Percentiles rank a stretch among this genome's conserved stretches.
phyloP scores from a whole-genome alignment of 257 asterid genomes.

The Eustoma russellianum region DNA sequence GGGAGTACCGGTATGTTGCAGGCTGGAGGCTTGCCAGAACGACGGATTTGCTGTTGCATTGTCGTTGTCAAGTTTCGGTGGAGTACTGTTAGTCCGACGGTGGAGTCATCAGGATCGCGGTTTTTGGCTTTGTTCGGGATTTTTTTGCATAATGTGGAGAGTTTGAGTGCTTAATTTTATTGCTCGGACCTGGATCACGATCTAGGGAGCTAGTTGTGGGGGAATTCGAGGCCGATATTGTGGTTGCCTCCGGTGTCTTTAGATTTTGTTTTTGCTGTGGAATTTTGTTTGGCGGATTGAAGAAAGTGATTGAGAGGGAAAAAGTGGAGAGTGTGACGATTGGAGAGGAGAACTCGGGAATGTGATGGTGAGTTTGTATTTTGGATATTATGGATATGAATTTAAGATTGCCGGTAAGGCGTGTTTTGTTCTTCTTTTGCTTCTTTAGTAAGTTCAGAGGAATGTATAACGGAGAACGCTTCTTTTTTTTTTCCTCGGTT shows the following conservation, averaged over 20 bases:
- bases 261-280: neutral
- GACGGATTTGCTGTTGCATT: slow-evolving; percentile 14
- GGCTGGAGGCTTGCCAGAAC: slow-evolving; percentile 15
- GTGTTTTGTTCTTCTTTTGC: slow-evolving; percentile 1
- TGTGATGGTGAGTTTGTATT: slow-evolving; percentile 65
- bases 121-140: slow-evolving; percentile 32
- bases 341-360: slow-evolving; percentile 36
- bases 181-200: slow-evolving; percentile 40
- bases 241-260: slow-evolving; percentile 11
- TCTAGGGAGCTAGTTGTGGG: slow-evolving; percentile 26
- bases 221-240: slow-evolving; percentile 2
- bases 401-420: neutral
- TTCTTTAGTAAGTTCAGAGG: neutral
- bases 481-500: too few relatives aligned
- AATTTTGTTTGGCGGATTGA: slow-evolving; percentile 3
- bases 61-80: slow-evolving; percentile 3
- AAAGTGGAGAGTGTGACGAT: slow-evolving; percentile 43
- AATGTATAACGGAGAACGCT: too few relatives aligned
- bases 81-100: slow-evolving; percentile 24
- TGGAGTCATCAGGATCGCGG: slow-evolving; percentile 51
- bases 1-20: slow-evolving; percentile 23
- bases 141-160: slow-evolving; percentile 60
- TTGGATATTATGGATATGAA: slow-evolving; percentile 6
- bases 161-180: slow-evolving; percentile 21
- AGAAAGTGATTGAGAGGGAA: slow-evolving; percentile 16